Conservation (phyloP, 805 yeast species). For the Lachancea dasiensis region DNA sequence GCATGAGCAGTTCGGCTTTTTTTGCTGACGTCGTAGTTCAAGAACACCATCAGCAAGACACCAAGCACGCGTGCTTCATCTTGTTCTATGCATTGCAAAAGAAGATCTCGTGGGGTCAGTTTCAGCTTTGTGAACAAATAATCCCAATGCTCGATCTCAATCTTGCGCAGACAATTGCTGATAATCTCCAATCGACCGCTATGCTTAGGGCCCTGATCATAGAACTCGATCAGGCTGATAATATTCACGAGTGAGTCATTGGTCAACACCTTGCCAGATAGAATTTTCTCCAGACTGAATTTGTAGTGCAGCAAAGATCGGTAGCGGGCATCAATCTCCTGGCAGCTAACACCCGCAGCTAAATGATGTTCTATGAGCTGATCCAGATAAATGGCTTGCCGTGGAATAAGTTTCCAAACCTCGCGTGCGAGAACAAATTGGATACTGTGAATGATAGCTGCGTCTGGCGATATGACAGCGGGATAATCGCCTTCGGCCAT, state of each 20-base stretch:
- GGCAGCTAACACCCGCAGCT: slow-evolving; percentile 10
- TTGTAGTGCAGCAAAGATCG: slow-evolving; percentile 25
- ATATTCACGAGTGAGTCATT: slow-evolving; percentile 22
- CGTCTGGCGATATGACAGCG: slow-evolving; percentile 23
- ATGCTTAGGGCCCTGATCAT: slow-evolving; percentile 15
- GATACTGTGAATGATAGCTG: slow-evolving; percentile 28
- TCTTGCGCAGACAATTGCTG: slow-evolving; percentile 32
- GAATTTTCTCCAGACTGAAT: slow-evolving; percentile 31
- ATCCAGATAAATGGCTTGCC: slow-evolving; percentile 29
- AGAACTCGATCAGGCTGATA: slow-evolving; percentile 19
- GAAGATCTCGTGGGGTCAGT: slow-evolving; percentile 29
- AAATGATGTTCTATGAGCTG: slow-evolving; percentile 21
- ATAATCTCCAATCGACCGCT: slow-evolving; percentile 25
- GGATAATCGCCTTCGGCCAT: slow-evolving; percentile 29
- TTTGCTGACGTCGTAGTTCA: slow-evolving; percentile 25
- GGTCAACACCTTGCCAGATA: slow-evolving; percentile 24
- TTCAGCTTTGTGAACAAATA: slow-evolving; percentile 20
- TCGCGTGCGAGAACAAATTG: slow-evolving; percentile 19
- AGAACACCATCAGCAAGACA: slow-evolving; percentile 27
- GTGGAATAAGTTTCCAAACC: slow-evolving; percentile 17
- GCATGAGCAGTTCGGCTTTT: background rate
- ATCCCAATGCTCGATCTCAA: slow-evolving; percentile 31
- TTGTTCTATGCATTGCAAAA: slow-evolving; percentile 27
- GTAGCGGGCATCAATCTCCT: slow-evolving; percentile 22
- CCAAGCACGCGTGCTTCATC: slow-evolving; percentile 30